Conservation (phyloP, 768 basidiomycete genomes). For the Artomyces pyxidatus region DNA sequence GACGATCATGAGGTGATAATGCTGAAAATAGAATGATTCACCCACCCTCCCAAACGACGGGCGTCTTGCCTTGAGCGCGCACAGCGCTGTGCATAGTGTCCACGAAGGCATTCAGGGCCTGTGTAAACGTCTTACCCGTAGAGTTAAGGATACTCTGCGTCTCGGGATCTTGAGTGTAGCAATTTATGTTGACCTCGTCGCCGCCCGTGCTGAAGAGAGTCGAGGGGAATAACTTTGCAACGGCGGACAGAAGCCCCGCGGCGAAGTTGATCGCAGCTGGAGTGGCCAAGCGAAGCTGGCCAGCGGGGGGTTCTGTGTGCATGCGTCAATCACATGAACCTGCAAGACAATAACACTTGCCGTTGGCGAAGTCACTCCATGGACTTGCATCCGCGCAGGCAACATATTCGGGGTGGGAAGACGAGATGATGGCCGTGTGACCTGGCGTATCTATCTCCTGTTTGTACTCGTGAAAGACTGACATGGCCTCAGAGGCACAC, state of each 20-base stretch:
- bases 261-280: conserved; percentile 54
- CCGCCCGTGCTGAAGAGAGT: conserved; percentile 62
- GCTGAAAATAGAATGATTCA: too few species aligned
- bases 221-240: conserved; percentile 45
- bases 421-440: conserved; percentile 60
- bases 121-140: conserved; percentile 28
- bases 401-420: conserved; percentile 63
- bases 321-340: background rate
- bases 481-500: background rate
- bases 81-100: conserved; percentile 27
- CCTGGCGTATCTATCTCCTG: conserved; percentile 82
- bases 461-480: conserved; percentile 27
- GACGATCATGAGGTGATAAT: background rate
- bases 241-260: conserved; percentile 39
- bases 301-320: conserved; percentile 58
- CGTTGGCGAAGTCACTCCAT: conserved; percentile 54
- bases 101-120: conserved; percentile 33
- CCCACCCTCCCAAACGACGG: conserved; percentile 39
- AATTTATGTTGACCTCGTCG: conserved; percentile 36
- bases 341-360: conserved; percentile 5
- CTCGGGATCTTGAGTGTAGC: conserved; percentile 30
- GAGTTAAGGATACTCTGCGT: conserved; percentile 26
- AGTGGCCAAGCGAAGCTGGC: conserved; percentile 70
- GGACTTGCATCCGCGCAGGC: conserved; percentile 55
- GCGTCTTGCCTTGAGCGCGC: conserved; percentile 32